Evolutionary conservation across 2,329 filamentous ascomycete species (phyloP), one percentile per base, ranked within the genome.

Genomic region (Ophiocordyceps unilateralis): DNA sequence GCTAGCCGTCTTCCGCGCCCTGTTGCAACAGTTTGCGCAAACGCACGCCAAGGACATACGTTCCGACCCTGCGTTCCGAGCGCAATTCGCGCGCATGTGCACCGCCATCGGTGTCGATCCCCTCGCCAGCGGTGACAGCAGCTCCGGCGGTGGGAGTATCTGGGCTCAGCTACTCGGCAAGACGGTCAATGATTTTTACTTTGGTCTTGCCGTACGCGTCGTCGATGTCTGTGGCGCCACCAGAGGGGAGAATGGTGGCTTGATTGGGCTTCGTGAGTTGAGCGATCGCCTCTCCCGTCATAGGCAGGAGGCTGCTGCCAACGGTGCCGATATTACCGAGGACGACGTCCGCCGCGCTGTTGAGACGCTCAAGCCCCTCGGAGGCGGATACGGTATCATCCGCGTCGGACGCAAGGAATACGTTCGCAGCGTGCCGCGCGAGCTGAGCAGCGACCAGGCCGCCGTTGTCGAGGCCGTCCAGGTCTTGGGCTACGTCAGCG

Each of bases 51-150:
- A 88, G 57, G 91, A 94, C 55, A 98, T 98, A 46, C 88, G 89
- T 49, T 93, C 87, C 2, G 88, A 96, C 59, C 91, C 91, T 6
- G 81, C 78, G 9, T 98, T 98, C 62, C 85, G 91, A 47, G 87
- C 89, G 28, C 89, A 98, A 63, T 98, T 98, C 58, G 89, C 91
- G 3, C 86, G 89, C 59, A 98, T 98, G 91, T 98, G 91, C 65
- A 78, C 87, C 55, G 87, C 88, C 48, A 95, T 98, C 51, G 91
- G 91, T 41, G 87, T 98, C 12, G 91, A 98, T 60, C 93, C 91
- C 2, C 70, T 98, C 17, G 86, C 87, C 24, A 59, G 58, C 48
- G 65, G 58, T 59, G 55, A 53, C 41, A 50, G 49, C 23, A 39
- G 46, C 22, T 21, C 41, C 21, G 61, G 66, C 6, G 65, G 58